Conservation (phyloP, 768 basidiomycete species). For the Mycena crocata region DNA sequence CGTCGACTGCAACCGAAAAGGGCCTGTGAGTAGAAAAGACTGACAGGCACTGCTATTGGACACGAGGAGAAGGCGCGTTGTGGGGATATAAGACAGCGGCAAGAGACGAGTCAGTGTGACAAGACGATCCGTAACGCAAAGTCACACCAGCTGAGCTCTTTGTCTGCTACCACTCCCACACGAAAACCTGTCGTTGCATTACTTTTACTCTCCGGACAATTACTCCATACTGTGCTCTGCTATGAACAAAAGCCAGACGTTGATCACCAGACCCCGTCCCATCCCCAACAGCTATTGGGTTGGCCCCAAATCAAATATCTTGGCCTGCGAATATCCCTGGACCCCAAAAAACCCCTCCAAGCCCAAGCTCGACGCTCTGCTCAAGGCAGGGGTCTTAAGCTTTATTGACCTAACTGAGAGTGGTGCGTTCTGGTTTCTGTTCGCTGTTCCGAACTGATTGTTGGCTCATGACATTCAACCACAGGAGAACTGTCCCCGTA, state of each 20-base stretch:
- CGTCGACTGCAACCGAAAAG: constrained; percentile 1
- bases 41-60: not conserved
- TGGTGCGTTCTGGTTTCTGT: too few relatives aligned
- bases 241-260: constrained; percentile 11
- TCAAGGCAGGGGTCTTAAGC: constrained; percentile 78
- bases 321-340: constrained; percentile 89
- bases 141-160: constrained; percentile 15
- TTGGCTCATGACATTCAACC: too few relatives aligned
- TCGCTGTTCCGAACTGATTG: too few relatives aligned
- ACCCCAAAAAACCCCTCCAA: constrained; percentile 64
- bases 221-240: not conserved
- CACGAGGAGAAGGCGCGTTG: constrained; percentile 14
- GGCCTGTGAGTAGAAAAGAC: not conserved
- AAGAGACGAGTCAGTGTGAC: not conserved
- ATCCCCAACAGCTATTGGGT: constrained; percentile 92
- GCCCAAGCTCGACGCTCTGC: constrained; percentile 80
- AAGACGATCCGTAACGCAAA: not conserved
- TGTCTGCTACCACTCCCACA: constrained; percentile 24
- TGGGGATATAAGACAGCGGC: not conserved
- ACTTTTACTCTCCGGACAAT: constrained; percentile 16
- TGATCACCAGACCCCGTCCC: constrained; percentile 67
- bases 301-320: constrained; percentile 72
- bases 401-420: constrained; percentile 88
- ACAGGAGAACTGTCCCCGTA: constrained; percentile 83
- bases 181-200: constrained; percentile 16